Base-by-base conservation (phyloP, 2,329 filamentous ascomycete genomes). In the Basipetospora sp. region DNA sequence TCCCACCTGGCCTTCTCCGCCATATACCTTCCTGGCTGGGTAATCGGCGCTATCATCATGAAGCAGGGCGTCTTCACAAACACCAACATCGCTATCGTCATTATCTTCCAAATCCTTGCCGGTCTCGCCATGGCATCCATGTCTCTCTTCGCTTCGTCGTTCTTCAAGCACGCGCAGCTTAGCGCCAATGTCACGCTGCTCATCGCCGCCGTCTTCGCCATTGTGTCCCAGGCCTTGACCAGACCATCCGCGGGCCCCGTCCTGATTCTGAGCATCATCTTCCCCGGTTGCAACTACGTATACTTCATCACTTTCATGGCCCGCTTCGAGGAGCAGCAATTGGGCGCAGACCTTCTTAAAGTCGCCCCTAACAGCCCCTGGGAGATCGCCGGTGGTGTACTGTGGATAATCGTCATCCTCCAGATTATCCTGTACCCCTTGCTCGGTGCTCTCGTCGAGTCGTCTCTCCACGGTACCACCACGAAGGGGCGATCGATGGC, bases 141-240 rank as follows among this genome's bases (percentile, higher is more conserved):
- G 53, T 83, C 85, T 2, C 74, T 94, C 38, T 68, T 93, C 29
- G 80, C 80, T 18, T 84, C 80, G 0, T 74, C 81, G 8, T 80
- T 94, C 49, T 94, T 94, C 64, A 80, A 74, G 47, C 87, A 79
- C 51, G 78, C 87, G 0, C 87, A 94, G 54, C 71, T 94, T 4
- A 90, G 82, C 41, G 87, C 88, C 19, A 88, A 92, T 44, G 74
- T 76, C 0, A 70, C 82, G 29, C 78, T 80, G 8, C 77, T 94
- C 18, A 59, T 73, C 14, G 77, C 74, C 10, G 68, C 92, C 18
- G 58, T 92, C 2, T 64, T 94, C 1, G 86, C 80, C 13, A 81
- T 94, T 47, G 63, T 94, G 16, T 78, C 85, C 0, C 87, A 94
- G 55, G 74, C 84, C 13, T 62, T 83, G 14, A 74, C 69, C 0